A percentile compares a stretch with the other conserved stretches of the same genome.
phyloP scores from a whole-genome alignment of 257 asterid genomes.

The Ophiorrhiza pumila region DNA sequence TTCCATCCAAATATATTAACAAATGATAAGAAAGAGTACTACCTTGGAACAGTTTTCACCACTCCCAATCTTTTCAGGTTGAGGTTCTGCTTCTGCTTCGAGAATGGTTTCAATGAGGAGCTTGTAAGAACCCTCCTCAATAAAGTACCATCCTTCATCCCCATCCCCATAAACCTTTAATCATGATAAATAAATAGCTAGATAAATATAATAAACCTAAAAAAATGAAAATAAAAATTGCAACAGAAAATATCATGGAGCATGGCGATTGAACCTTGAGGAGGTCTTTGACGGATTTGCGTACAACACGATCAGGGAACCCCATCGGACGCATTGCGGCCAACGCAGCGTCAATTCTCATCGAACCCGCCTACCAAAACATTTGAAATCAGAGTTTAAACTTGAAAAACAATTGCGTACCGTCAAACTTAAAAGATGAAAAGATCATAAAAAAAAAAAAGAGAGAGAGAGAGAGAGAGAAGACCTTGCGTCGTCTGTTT shows the following conservation, averaged over 20 bases:
- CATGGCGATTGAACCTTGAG: slow-evolving; percentile 31
- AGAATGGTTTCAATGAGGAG: slow-evolving; percentile 40
- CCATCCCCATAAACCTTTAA: slow-evolving; percentile 40
- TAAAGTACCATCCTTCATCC: slow-evolving; percentile 41
- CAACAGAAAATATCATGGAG: neutral
- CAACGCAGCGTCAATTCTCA: slow-evolving; percentile 61
- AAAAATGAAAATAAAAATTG: neutral
- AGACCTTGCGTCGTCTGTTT: neutral
- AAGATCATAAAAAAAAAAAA: neutral
- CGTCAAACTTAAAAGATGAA: too few species aligned
- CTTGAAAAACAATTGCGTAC: neutral
- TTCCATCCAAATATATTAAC: neutral
- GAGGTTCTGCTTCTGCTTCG: neutral
- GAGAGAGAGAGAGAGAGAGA: too few species aligned
- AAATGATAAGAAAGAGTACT: neutral
- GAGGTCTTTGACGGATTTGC: slow-evolving; percentile 26
- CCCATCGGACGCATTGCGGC: slow-evolving; percentile 59
- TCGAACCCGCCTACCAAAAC: slow-evolving; percentile 29
- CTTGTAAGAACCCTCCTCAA: slow-evolving; percentile 41
- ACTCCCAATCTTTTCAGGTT: neutral
- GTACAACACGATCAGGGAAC: slow-evolving; percentile 25
- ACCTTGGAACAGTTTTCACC: neutral
- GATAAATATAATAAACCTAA: neutral
- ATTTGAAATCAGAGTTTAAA: neutral
- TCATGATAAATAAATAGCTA: neutral